Conservation (phyloP, 1,284 basidiomycete genomes). For the Lentinus polychrous region DNA sequence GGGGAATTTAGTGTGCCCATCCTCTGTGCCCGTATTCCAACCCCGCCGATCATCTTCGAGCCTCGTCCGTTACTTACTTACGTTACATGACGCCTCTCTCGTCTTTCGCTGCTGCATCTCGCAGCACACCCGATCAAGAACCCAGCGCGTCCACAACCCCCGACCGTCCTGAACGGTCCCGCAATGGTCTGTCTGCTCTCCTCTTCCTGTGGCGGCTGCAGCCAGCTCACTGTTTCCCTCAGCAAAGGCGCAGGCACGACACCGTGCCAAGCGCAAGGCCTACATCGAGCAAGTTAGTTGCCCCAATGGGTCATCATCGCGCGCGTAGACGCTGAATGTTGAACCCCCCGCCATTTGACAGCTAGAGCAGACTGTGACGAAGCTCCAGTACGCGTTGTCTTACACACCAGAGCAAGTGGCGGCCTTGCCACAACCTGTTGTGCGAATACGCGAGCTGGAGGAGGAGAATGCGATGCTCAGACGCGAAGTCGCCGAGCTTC, state of each 20-base stretch:
- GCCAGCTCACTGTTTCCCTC: not conserved
- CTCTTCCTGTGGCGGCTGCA: not conserved
- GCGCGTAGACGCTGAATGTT: conserved; percentile 2
- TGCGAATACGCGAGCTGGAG: conserved; percentile 70
- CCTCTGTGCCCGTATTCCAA: conserved; percentile 13
- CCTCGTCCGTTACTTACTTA: conserved; percentile 25
- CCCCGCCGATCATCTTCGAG: conserved; percentile 25
- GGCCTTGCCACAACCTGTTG: conserved; percentile 58
- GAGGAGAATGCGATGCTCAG: conserved; percentile 62
- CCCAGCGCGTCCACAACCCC: conserved; percentile 7
- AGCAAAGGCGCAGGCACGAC: conserved; percentile 77
- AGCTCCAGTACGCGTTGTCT: conserved; percentile 66
- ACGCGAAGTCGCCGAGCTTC: conserved; percentile 63
- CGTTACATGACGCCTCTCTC: conserved; percentile 28
- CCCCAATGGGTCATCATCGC: conserved; percentile 4
- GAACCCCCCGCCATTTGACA: conserved; percentile 23
- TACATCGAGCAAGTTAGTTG: conserved; percentile 79
- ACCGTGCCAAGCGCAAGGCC: conserved; percentile 88
- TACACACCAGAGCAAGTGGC: conserved; percentile 64
- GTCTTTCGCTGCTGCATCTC: conserved; percentile 15
- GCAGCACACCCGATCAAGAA: conserved; percentile 11
- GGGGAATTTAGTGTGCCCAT: conserved; percentile 13
- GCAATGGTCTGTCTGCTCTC: conserved; percentile 19
- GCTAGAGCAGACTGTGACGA: conserved; percentile 78
- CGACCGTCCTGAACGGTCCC: conserved; percentile 57